A percentile compares a stretch with the other conserved stretches of the same genome.
These are phyloP conservation scores for Elymus sibiricus DNA, from an alignment of 176 grass and related monocot genomes.

Conservation along the genomic window DNA sequence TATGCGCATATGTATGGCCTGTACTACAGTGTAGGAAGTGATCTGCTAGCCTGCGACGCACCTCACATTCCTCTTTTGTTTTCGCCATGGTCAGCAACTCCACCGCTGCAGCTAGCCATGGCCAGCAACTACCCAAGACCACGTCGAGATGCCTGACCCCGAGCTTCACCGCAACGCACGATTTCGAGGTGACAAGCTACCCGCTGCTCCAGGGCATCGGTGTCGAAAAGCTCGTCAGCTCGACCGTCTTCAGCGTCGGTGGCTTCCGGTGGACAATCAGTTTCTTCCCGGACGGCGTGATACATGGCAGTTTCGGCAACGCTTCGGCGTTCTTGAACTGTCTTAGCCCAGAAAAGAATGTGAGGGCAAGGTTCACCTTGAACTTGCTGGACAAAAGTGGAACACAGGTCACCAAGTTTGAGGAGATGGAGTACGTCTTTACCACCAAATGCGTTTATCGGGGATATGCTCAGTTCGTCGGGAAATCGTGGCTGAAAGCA, in stretches of 20 bases:
- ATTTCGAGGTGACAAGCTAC: neutral
- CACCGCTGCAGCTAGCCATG: neutral
- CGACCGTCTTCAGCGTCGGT: neutral
- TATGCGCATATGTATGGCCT: no score
- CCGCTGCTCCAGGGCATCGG: neutral
- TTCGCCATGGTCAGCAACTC: neutral
- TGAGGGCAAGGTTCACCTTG: neutral
- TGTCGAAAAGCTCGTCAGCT: neutral
- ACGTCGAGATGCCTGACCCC: neutral
- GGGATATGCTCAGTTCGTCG: neutral
- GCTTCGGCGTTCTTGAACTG: neutral
- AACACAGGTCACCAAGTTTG: neutral
- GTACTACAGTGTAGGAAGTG: no score
- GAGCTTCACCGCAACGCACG: neutral
- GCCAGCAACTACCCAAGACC: neutral
- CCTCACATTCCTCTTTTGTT: neutral
- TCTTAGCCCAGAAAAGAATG: neutral
- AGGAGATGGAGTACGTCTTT: neutral
- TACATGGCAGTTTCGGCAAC: neutral
- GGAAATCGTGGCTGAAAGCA: neutral
- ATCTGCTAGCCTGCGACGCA: neutral
- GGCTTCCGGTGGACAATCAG: neutral
- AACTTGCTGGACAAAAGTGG: neutral
- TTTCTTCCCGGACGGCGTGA: neutral
- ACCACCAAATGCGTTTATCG: no score